phyloP scores from a whole-genome alignment of 371 early-diverging fungal genomes.

The Smittium culicis region DNA sequence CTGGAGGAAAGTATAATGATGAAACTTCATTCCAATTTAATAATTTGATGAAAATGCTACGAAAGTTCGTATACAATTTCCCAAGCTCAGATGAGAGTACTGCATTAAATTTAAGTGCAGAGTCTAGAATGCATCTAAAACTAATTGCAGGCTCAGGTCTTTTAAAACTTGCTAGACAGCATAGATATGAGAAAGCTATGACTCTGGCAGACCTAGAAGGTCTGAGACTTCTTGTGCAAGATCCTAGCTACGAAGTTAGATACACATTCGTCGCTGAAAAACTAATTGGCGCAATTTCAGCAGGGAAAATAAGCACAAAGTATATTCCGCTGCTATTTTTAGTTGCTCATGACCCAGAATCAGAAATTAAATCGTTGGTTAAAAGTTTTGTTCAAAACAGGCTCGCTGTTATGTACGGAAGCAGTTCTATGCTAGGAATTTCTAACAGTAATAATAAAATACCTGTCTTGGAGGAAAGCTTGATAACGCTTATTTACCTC shows the following conservation, averaged over 20 bases:
- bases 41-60: neutral
- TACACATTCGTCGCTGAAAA: conserved; percentile 45
- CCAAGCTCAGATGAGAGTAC: neutral
- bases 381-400: conserved; percentile 36
- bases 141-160: conserved; percentile 49
- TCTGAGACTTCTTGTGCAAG: conserved; percentile 47
- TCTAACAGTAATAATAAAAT: conserved; percentile 21
- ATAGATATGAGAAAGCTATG: conserved; percentile 38
- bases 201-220: conserved; percentile 38
- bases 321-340: conserved; percentile 57
- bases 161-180: conserved; percentile 45
- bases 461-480: conserved; percentile 41
- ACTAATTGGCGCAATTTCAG: conserved; percentile 51
- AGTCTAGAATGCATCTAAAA: conserved; percentile 35
- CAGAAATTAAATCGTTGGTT: conserved; percentile 36
- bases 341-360: conserved; percentile 77
- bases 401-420: conserved; percentile 17
- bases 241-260: conserved; percentile 72
- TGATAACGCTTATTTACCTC: conserved; percentile 58
- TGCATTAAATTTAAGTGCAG: too few species aligned
- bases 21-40: neutral
- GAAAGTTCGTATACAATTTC: neutral
- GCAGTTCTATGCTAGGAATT: conserved; percentile 12
- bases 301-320: conserved; percentile 44
- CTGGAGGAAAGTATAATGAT: neutral